phyloP scores from a whole-genome alignment of 805 yeast genomes.

The Soucietia sequanensis region DNA sequence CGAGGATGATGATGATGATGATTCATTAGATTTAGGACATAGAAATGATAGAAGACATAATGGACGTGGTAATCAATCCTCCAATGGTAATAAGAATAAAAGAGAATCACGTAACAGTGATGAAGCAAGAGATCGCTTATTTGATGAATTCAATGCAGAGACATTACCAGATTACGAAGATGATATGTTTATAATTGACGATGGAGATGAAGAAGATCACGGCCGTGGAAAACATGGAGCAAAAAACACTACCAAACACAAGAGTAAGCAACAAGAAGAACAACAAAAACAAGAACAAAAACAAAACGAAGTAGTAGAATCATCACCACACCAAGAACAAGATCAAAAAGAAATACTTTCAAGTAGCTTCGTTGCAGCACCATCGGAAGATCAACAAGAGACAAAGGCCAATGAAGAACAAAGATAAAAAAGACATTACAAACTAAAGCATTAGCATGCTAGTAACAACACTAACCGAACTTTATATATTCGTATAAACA shows the following conservation, averaged over 20 bases:
- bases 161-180: slow-evolving; percentile 33
- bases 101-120: slow-evolving; percentile 21
- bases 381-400: no score
- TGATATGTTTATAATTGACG: slow-evolving; percentile 41
- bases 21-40: slow-evolving; percentile 34
- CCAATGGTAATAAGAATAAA: slow-evolving; percentile 3
- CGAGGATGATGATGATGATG: slow-evolving; percentile 15
- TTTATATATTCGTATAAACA: no score
- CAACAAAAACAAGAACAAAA: background rate
- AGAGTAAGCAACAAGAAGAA: no score
- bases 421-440: no score
- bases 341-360: no score
- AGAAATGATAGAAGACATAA: slow-evolving; percentile 12
- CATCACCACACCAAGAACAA: background rate
- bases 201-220: slow-evolving; percentile 39
- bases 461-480: no score
- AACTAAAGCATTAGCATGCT: no score
- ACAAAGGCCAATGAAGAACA: no score
- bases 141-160: slow-evolving; percentile 40
- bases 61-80: no score
- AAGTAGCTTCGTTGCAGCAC: no score
- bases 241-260: no score
- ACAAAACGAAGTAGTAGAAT: background rate
- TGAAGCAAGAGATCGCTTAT: slow-evolving; percentile 40
- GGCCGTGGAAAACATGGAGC: no score